A percentile compares a stretch with the other conserved stretches of the same genome.
phyloP scores from a whole-genome alignment of 257 asterid species.

The Solanum tarapatanum region DNA sequence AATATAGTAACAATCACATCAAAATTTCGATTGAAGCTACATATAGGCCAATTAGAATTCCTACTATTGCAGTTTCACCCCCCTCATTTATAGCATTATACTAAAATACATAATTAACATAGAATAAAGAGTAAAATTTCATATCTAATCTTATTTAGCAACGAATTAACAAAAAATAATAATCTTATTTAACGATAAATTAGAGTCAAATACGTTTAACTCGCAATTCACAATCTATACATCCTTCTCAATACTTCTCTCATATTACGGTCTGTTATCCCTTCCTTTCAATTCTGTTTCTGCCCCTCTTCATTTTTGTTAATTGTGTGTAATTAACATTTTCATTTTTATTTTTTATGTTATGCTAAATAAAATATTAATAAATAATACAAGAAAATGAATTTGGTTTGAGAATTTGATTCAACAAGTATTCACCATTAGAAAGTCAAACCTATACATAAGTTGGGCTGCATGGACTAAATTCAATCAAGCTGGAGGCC shows the following conservation, averaged over 20 bases:
- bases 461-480: not conserved
- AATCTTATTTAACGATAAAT: too few relatives aligned
- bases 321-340: not conserved
- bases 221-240: not conserved
- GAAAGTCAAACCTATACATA: not conserved
- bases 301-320: not conserved
- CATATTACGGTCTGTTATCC: not conserved
- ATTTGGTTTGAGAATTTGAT: not conserved
- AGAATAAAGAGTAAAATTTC: not conserved
- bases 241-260: not conserved
- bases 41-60: not conserved
- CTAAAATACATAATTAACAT: not conserved
- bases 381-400: not conserved
- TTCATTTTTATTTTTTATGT: too few relatives aligned
- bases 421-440: not conserved
- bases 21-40: not conserved
- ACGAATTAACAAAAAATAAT: too few relatives aligned
- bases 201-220: not conserved
- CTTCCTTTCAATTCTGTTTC: not conserved
- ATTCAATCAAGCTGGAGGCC: not conserved
- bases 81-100: not conserved
- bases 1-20: not conserved
- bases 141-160: not conserved
- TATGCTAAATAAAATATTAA: not conserved
- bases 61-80: not conserved